Evolutionary conservation across 2,329 filamentous ascomycete genomes (phyloP).

Genomic region (Ophiostoma australiae): DNA sequence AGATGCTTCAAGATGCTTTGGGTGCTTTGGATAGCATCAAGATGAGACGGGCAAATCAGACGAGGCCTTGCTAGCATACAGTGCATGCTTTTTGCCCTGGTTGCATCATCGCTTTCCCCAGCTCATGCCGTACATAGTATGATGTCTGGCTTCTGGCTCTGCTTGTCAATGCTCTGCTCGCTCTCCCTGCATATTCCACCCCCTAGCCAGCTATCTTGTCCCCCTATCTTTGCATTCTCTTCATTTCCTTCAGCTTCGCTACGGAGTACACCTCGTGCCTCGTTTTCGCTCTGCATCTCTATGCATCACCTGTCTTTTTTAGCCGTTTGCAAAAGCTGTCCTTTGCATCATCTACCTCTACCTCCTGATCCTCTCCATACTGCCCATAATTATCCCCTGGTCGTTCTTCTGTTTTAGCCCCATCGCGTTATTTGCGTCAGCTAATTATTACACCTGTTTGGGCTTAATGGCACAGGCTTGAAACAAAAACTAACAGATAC

Average conservation of each 20-base stretch:
- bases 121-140: background rate
- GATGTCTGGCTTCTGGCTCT: background rate
- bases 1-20: background rate
- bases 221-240: background rate
- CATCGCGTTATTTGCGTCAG: constrained; percentile 14
- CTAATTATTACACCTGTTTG: constrained; percentile 21
- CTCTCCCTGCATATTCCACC: background rate
- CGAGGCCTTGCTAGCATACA: background rate
- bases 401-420: constrained; percentile 12
- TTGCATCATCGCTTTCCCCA: constrained; percentile 12
- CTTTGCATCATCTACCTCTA: background rate
- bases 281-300: background rate
- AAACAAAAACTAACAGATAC: constrained; percentile 20
- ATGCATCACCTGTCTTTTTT: background rate
- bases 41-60: background rate
- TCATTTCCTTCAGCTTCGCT: background rate
- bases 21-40: background rate
- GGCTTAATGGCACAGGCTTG: constrained; percentile 21
- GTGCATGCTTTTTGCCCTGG: background rate
- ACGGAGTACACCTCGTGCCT: background rate
- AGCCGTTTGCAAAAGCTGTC: background rate
- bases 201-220: background rate
- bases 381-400: background rate
- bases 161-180: background rate
- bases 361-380: background rate